These are phyloP conservation scores for Primulina eburnea DNA, from an alignment of 257 asterid species.

Conservation along the genomic window DNA sequence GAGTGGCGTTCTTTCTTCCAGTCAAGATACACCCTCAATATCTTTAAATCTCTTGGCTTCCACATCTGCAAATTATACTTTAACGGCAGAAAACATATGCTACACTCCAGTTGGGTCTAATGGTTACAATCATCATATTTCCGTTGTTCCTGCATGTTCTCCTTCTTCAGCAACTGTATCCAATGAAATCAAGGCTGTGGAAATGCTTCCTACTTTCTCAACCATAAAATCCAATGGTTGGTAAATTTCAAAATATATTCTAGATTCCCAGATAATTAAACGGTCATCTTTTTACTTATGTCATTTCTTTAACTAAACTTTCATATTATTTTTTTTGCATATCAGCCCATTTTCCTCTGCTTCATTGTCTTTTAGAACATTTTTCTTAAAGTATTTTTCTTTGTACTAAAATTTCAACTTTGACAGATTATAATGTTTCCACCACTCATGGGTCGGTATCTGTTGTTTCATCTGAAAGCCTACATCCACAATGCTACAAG, in stretches of 20 bases:
- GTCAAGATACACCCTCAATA: constrained; percentile 28
- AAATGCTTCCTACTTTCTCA: constrained; percentile 26
- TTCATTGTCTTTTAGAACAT: neutral
- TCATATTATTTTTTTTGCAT: neutral
- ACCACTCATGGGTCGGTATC: constrained; percentile 20
- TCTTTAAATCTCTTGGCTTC: constrained; percentile 22
- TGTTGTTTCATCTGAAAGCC: constrained; percentile 23
- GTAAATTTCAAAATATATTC: constrained; percentile 27
- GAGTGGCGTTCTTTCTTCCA: constrained; percentile 21
- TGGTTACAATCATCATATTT: constrained; percentile 16
- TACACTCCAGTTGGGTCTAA: constrained; percentile 15
- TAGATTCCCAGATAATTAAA: constrained; percentile 12
- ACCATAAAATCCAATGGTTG: constrained; percentile 41
- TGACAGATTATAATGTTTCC: constrained; percentile 29
- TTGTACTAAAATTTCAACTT: constrained; percentile 6
- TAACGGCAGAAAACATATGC: constrained; percentile 27
- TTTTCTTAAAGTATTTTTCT: constrained; percentile 8
- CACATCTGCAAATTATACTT: constrained; percentile 13
- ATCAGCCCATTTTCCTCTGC: neutral
- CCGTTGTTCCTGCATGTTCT: constrained; percentile 21
- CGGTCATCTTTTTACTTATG: neutral
- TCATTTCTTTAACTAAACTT: constrained; percentile 1
- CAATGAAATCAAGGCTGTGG: constrained; percentile 25
- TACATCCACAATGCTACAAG: constrained; percentile 18
- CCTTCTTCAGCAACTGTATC: constrained; percentile 23